Evolutionary conservation across 306 rosid genomes (phyloP).

Genomic region (Sphenostylis stenocarpa): DNA sequence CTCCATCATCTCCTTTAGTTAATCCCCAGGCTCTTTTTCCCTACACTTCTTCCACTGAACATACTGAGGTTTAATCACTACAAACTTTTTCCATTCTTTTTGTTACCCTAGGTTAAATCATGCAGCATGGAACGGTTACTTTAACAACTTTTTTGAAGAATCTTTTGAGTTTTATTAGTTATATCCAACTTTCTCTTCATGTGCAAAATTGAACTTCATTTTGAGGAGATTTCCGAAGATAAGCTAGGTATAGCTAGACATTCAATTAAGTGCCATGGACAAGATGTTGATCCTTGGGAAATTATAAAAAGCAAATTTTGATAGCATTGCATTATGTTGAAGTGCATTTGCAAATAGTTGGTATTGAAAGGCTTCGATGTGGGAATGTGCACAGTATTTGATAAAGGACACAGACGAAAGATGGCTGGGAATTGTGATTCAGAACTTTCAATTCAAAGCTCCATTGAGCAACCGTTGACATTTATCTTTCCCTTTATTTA

Average conservation of each 20-base stretch:
- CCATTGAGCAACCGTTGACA: conserved; percentile 71
- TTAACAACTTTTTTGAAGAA: not conserved
- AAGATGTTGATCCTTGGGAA: not conserved
- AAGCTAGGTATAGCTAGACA: not conserved
- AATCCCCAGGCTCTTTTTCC: conserved; percentile 63
- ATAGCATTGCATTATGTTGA: conserved; percentile 12
- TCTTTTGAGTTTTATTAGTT: not conserved
- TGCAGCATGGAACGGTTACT: conserved; percentile 7
- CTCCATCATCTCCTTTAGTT: conserved; percentile 55
- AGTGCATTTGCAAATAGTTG: conserved; percentile 27
- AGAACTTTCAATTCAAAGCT: conserved; percentile 50
- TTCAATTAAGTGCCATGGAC: not conserved
- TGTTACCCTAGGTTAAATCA: conserved; percentile 14
- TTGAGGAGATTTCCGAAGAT: not conserved
- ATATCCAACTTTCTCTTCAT: not conserved
- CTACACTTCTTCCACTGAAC: conserved; percentile 41
- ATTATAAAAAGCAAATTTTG: not conserved
- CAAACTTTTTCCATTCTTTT: conserved; percentile 42
- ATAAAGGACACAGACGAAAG: conserved; percentile 58
- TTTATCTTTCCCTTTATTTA: conserved; percentile 34
- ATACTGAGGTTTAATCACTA: conserved; percentile 38
- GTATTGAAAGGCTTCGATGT: conserved; percentile 37
- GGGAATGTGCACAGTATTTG: conserved; percentile 72
- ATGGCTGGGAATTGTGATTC: conserved; percentile 46
- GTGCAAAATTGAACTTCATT: not conserved